Evolutionary conservation across 1,284 basidiomycete genomes (phyloP), one percentile per base, ranked within the genome.

Genomic region (Malassezia sp.): DNA sequence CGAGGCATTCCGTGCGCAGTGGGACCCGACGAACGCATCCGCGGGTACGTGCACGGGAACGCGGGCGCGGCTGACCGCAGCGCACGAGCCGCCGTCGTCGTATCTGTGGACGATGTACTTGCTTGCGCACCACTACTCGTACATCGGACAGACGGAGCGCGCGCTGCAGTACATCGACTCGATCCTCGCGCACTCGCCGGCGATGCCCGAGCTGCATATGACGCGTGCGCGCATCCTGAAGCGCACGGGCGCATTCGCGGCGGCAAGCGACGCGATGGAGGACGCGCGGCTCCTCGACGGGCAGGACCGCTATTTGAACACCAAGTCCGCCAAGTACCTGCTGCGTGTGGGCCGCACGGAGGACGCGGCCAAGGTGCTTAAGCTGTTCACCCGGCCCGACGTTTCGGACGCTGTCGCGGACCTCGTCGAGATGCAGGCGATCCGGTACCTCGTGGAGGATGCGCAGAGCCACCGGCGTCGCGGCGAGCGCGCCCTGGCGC

Each of bases 31-130:
- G 6, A 30, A 44, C 2, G 30, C 44, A 11, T 30, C 47, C 2
- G 17, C 51, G 18, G n/a, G n/a, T n/a, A n/a, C n/a, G n/a, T n/a
- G n/a, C n/a, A n/a, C n/a, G n/a, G n/a, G n/a, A n/a, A n/a, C n/a
- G n/a, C n/a, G n/a, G n/a, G n/a, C n/a, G n/a, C 23, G 10, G 26
- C 28, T 17, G 10, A 33, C 15, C 52, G 49, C 27, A 12, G 56
- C 49, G 14, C 71, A 17, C 54, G 72, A 78, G 30, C 80, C 87
- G 20, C 89, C 91, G 0, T 83, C 87, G 2, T 81, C 81, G 7
- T 85, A 91, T 59, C 78, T 97, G 17, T 99, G 93, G 91, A 81
- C 84, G 4, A 79, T 96, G 43, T 96, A 95, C 74, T 95, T 84
- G 76, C 81, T 95, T 36, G 83, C 87, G 0, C 86, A 95, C 56